phyloP scores from a whole-genome alignment of 371 early-diverging fungal genomes.

The Entomophthora muscae region DNA sequence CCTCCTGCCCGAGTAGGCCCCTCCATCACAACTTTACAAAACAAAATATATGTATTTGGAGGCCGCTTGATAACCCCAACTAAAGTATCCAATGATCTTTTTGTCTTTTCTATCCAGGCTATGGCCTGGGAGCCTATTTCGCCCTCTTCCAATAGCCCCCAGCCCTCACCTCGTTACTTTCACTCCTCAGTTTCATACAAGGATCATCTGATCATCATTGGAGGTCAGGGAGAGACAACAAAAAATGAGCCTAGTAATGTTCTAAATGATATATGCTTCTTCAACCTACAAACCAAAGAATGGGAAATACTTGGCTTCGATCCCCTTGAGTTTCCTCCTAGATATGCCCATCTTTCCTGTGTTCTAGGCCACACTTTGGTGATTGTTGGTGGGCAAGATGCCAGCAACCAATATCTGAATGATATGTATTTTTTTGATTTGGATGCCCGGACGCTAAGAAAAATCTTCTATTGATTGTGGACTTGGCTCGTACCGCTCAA shows the following conservation, averaged over 20 bases:
- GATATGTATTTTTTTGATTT: slow-evolving; percentile 61
- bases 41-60: slow-evolving; percentile 52
- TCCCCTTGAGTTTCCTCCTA: slow-evolving; percentile 32
- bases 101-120: slow-evolving; percentile 37
- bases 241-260: slow-evolving; percentile 17
- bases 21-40: slow-evolving; percentile 43
- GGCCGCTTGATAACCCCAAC: slow-evolving; percentile 46
- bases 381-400: slow-evolving; percentile 68
- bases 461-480: slow-evolving; percentile 43
- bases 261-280: slow-evolving; percentile 48
- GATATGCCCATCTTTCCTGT: slow-evolving; percentile 63
- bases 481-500: slow-evolving; percentile 59
- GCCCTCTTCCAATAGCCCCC: slow-evolving; percentile 14
- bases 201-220: slow-evolving; percentile 34
- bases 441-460: slow-evolving; percentile 40
- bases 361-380: slow-evolving; percentile 34
- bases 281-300: slow-evolving; percentile 37
- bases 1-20: slow-evolving; percentile 65
- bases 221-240: slow-evolving; percentile 38
- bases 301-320: slow-evolving; percentile 34
- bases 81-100: slow-evolving; percentile 52
- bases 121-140: slow-evolving; percentile 35
- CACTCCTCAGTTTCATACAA: slow-evolving; percentile 50
- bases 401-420: slow-evolving; percentile 51
- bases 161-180: slow-evolving; percentile 51